Base-by-base conservation (phyloP, 1,284 basidiomycete genomes). In the Apiotrichum akiyoshidainum region DNA sequence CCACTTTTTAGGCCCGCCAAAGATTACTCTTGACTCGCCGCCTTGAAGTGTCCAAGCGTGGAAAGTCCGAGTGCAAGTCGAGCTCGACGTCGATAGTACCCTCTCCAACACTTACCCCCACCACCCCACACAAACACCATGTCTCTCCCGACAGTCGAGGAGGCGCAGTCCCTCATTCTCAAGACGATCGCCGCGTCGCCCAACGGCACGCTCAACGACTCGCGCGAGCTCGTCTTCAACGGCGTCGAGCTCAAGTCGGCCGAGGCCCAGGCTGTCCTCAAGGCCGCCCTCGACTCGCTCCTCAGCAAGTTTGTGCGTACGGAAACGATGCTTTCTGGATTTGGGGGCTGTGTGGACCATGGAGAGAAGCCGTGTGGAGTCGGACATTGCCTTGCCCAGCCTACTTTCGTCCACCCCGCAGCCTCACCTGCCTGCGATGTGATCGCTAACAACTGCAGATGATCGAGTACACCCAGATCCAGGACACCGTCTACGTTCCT, bases 231-330 rank as follows among this genome's bases (percentile, higher is more conserved):
- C 37, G 72, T 81, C 35, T 86, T 85, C 34, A 81, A 87, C 67
- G 80, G 81, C 33, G 73, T 78, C 17, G 33, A 80, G 80, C 57
- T 78, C 45, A 54, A 49, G 31, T 52, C 51, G 2, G 75, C 81
- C 17, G 83, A 85, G 55, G 85, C 86, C 73, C 92, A 95, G 80
- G 86, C 87, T 66, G 81, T 82, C 56, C 84, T 96, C 68, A 86
- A 93, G 56, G 90, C 90, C 65, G 91, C 89, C 9, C 81, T 97
- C 63, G 94, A 94, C 78, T 93, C 90, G 52, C 81, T 97, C 59
- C 80, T 84, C 17, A 90, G 88, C 76, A 88, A 89, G 75, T 89
- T 95, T 72, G 92, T 90, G 73, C 64, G 85, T 71, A 9, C 13
- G 11, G 26, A 31, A 31, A 31, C 3, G 26, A 31, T 31, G 26